Evolutionary conservation across 1,284 basidiomycete species (phyloP).

Genomic region (Ustilago tritici): DNA sequence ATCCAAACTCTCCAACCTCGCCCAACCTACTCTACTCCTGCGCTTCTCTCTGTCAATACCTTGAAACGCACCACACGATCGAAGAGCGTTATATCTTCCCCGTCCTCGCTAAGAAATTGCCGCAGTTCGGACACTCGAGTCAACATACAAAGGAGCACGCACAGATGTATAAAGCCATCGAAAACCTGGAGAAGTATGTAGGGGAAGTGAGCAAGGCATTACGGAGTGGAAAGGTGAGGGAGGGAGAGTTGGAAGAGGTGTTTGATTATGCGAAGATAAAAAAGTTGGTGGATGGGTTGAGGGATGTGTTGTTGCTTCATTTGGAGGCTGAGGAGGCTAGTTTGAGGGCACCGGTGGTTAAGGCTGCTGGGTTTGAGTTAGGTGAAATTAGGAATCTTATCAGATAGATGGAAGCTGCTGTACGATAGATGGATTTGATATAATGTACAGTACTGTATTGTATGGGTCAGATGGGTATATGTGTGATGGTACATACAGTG

Average conservation of each 20-base stretch:
- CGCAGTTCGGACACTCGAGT: constrained; percentile 49
- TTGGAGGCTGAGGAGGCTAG: constrained; percentile 56
- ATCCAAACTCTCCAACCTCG: constrained; percentile 20
- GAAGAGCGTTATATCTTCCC: constrained; percentile 65
- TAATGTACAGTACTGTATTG: not conserved
- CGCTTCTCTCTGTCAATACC: constrained; percentile 25
- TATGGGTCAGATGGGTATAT: not conserved
- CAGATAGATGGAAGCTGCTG: constrained; percentile 5
- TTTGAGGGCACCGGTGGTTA: constrained; percentile 42
- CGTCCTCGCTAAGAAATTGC: constrained; percentile 52
- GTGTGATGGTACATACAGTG: not conserved
- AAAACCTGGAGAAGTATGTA: constrained; percentile 33
- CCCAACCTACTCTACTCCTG: constrained; percentile 33
- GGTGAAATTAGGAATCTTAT: constrained; percentile 40
- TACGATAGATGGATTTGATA: not conserved
- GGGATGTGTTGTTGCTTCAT: constrained; percentile 50
- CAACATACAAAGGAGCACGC: constrained; percentile 53
- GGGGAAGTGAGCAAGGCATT: constrained; percentile 14
- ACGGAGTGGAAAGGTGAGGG: constrained; percentile 24
- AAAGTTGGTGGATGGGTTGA: constrained; percentile 24
- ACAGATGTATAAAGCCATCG: constrained; percentile 44
- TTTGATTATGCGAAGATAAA: constrained; percentile 46
- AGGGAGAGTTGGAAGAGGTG: constrained; percentile 18
- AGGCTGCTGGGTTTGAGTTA: constrained; percentile 48
- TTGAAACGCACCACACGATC: constrained; percentile 63